A percentile compares a stretch with the other conserved stretches of the same genome.
These are phyloP conservation scores for Pogostemon cablin DNA, from an alignment of 257 asterid species.

Conservation along the genomic window DNA sequence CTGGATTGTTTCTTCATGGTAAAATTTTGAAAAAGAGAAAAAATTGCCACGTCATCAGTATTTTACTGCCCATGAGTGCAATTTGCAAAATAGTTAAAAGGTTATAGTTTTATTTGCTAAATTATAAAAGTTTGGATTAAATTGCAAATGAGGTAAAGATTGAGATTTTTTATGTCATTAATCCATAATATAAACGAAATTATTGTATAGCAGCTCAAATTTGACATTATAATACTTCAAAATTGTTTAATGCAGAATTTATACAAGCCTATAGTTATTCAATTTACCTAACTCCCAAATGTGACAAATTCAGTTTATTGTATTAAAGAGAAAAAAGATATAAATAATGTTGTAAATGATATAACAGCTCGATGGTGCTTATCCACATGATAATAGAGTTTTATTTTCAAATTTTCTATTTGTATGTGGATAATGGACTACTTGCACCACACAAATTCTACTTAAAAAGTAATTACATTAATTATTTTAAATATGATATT, in stretches of 20 bases:
- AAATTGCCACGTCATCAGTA: no score
- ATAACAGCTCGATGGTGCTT: constrained; percentile 15
- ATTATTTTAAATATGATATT: neutral
- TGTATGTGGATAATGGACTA: constrained; percentile 17
- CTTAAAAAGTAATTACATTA: neutral
- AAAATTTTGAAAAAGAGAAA: no score
- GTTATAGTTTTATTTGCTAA: no score
- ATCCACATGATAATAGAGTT: constrained; percentile 6
- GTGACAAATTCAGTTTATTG: neutral
- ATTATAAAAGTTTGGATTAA: no score
- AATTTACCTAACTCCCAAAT: neutral
- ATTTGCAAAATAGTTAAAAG: no score
- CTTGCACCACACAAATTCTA: constrained; percentile 13
- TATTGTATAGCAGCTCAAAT: neutral
- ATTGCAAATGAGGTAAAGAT: no score
- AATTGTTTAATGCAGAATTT: constrained; percentile 8
- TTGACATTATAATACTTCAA: neutral
- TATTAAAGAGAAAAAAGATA: neutral
- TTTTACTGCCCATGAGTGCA: no score
- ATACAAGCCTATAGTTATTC: neutral
- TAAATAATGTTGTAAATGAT: neutral
- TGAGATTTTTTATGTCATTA: no score
- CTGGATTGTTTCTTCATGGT: no score
- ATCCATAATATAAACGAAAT: no score
- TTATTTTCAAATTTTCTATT: neutral